A percentile compares a stretch with the other conserved stretches of the same genome.
phyloP scores from a whole-genome alignment of 1,284 basidiomycete genomes.

The Apiotrichum montevideense region DNA sequence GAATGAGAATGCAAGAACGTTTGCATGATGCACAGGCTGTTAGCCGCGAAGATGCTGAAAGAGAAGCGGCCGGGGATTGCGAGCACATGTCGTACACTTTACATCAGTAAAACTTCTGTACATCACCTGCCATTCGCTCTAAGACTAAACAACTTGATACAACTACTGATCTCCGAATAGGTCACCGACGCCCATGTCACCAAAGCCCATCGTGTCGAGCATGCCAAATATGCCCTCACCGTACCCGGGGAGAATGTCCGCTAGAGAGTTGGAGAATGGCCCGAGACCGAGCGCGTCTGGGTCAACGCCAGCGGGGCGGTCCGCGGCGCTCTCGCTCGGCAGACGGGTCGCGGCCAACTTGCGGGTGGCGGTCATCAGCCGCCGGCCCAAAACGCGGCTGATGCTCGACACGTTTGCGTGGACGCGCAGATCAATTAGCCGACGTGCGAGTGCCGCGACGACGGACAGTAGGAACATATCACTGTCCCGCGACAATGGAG shows the following conservation, averaged over 20 bases:
- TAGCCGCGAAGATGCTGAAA: too few relatives aligned
- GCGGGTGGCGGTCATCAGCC: conserved; percentile 13
- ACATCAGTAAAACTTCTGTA: too few relatives aligned
- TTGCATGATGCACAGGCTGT: too few relatives aligned
- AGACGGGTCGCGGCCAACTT: conserved; percentile 1
- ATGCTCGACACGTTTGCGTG: conserved; percentile 18
- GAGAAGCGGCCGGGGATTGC: too few relatives aligned
- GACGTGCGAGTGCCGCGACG: conserved; percentile 11
- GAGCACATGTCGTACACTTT: too few relatives aligned
- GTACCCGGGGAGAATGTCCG: not conserved
- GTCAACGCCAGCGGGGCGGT: not conserved
- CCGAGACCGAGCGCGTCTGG: not conserved
- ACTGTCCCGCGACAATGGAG: conserved; percentile 6
- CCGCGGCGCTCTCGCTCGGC: not conserved
- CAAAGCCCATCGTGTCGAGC: not conserved
- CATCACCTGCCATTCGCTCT: too few relatives aligned
- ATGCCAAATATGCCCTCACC: not conserved
- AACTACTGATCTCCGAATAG: too few relatives aligned
- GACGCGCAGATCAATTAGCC: conserved; percentile 12
- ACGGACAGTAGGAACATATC: conserved; percentile 19
- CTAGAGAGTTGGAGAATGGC: not conserved
- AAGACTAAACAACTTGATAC: too few relatives aligned
- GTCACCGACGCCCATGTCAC: too few relatives aligned
- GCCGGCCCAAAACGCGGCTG: conserved; percentile 13
- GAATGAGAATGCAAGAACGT: too few relatives aligned